phyloP scores from a whole-genome alignment of 768 basidiomycete genomes.

The Hypholoma sublateritium region DNA sequence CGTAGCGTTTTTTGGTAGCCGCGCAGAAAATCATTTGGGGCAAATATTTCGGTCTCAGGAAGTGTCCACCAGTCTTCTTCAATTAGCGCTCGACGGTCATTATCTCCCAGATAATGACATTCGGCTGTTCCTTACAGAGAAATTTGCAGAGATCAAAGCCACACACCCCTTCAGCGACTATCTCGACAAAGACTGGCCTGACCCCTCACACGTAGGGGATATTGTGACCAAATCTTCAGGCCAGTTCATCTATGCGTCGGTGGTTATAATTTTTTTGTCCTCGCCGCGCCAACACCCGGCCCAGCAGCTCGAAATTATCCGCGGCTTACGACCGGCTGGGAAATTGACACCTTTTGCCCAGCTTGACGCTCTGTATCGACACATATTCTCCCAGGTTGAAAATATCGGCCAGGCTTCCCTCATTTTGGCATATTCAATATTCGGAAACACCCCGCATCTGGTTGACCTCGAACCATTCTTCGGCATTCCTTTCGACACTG shows the following conservation, averaged over 20 bases:
- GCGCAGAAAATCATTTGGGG: not conserved
- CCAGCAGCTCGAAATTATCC: not conserved
- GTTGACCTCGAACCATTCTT: too few species aligned
- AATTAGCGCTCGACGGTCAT: not conserved
- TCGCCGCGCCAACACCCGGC: not conserved
- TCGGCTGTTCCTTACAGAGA: not conserved
- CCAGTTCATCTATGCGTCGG: slow-evolving; percentile 8
- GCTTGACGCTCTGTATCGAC: slow-evolving; percentile 3
- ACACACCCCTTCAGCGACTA: not conserved
- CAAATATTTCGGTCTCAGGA: not conserved
- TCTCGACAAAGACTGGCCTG: not conserved
- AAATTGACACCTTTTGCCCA: not conserved
- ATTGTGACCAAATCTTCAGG: slow-evolving; percentile 3
- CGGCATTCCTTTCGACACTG: too few species aligned
- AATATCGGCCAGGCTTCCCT: not conserved
- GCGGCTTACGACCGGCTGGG: not conserved
- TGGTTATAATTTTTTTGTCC: slow-evolving; percentile 1
- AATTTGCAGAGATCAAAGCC: slow-evolving; percentile 1
- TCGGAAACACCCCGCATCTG: too few species aligned
- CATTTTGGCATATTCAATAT: not conserved
- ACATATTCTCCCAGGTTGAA: not conserved
- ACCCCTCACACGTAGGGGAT: not conserved
- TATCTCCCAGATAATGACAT: too few species aligned
- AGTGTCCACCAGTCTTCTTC: too few species aligned
- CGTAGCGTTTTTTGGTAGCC: not conserved